Base-by-base conservation (phyloP, 2,329 filamentous ascomycete genomes). In the Lasiodiplodia sp. region DNA sequence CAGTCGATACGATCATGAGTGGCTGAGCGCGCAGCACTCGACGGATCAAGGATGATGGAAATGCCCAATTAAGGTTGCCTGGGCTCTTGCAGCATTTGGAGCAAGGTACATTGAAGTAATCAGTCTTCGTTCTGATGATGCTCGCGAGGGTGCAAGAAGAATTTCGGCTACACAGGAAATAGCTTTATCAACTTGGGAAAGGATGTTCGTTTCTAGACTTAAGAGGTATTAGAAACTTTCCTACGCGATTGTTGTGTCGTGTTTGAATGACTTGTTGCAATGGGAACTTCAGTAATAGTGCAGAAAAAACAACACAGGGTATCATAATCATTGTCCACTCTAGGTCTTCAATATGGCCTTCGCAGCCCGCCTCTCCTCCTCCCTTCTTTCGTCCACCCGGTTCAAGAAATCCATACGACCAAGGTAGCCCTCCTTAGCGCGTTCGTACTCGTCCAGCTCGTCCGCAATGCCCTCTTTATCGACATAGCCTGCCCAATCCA, bases 401-500 rank as follows among this genome's bases (percentile, higher is more conserved):
- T 82, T 83, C 81, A 91, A 79, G 75, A 91, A 91, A 65, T 88
- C 86, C 83, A 88, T 88, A 57, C 87, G 83, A 18, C 83, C 86
- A 73, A 89, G 77, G 76, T 88, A 91, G 0, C 86, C 86, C 67
- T 86, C 85, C 73, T 88, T 89, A 12, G 87, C 87, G 75, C 87
- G 88, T 70, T 86, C 87, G 75, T 89, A 87, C 56, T 83, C 83
- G 67, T 86, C 84, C 74, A 91, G 76, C 76, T 91, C 88, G 68
- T 89, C 87, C 68, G 85, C 84, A 68, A 90, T 85, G 37, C 88
- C 87, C 56, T 86, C 85, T 66, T 86, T 79, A 74, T 89, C 86
- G 51, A 91, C 88, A 73, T 88, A 89, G 12, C 85, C 84, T 23
- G 86, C 87, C 88, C 88, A 91, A 72, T 91, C 88, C 73, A 90